Percentiles rank a stretch among this genome's conserved stretches.
Conservation (phyloP, 73 alveolate species). For the Paramecium sonneborni region DNA sequence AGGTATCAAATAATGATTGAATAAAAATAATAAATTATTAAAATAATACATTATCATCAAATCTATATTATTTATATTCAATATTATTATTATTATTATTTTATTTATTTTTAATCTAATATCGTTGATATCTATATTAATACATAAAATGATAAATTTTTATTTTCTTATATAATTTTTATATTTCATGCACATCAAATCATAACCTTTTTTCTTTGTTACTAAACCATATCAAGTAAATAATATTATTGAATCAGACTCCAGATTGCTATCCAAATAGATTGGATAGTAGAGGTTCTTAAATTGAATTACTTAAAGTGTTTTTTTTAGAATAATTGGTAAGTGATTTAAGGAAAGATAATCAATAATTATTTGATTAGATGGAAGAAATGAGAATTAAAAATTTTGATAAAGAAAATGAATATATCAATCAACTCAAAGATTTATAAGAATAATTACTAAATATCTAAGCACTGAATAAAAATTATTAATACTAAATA, state of each 20-base stretch:
- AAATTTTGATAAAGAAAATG: not conserved
- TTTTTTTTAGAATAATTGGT: not conserved
- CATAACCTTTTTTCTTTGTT: not conserved
- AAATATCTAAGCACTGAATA: not conserved
- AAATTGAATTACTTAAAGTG: not conserved
- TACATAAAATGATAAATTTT: not conserved
- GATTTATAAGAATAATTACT: not conserved
- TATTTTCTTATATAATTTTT: not conserved
- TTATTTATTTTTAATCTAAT: no score
- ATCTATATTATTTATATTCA: no score
- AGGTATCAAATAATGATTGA: conserved; percentile 19
- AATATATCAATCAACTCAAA: not conserved
- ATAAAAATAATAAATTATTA: not conserved
- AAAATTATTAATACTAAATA: not conserved
- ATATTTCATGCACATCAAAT: not conserved
- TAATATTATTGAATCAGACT: not conserved
- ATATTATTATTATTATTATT: no score
- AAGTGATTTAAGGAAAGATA: conserved; percentile 4
- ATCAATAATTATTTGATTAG: not conserved
- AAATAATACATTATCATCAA: not conserved
- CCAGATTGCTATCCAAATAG: not conserved
- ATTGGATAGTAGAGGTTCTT: not conserved
- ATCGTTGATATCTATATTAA: no score
- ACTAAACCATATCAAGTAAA: not conserved
- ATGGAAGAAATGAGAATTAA: conserved; percentile 5